A percentile compares a stretch with the other conserved stretches of the same genome.
Evolutionary conservation across 345 rosid genomes (phyloP).

Genomic region (Eucalyptus urophylla): DNA sequence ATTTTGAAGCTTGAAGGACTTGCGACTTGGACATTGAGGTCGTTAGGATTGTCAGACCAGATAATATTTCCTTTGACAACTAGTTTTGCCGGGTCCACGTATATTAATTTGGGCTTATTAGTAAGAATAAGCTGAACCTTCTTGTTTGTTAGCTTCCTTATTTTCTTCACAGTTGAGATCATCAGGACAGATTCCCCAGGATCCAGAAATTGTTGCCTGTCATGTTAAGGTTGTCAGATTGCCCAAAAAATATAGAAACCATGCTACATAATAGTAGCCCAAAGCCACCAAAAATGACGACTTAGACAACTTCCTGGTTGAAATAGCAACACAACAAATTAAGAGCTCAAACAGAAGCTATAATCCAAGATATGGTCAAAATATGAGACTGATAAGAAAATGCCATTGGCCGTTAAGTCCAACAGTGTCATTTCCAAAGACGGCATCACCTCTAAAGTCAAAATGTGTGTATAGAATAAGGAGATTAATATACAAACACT

Average conservation of each 20-base stretch:
- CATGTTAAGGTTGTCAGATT: background rate
- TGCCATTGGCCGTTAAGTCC: background rate
- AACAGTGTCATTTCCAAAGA: background rate
- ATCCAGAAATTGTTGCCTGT: constrained; percentile 97
- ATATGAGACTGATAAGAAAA: background rate
- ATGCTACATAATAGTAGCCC: background rate
- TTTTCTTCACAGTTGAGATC: constrained; percentile 93
- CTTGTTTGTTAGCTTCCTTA: constrained; percentile 85
- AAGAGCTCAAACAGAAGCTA: background rate
- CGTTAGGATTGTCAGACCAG: constrained; percentile 89
- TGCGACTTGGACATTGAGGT: constrained; percentile 68
- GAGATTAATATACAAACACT: background rate
- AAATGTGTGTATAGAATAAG: background rate
- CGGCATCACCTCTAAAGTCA: background rate
- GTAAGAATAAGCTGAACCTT: constrained; percentile 98
- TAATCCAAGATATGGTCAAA: background rate
- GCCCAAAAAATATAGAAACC: background rate
- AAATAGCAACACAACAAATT: background rate
- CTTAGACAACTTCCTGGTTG: background rate
- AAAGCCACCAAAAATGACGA: background rate
- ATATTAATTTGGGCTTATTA: constrained; percentile 80
- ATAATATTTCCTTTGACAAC: constrained; percentile 66
- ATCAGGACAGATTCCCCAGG: constrained; percentile 88
- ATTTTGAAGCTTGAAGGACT: constrained; percentile 88
- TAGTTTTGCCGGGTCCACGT: constrained; percentile 83